phyloP scores from a whole-genome alignment of 2,329 filamentous ascomycete species.

The Fusarium sp. region DNA sequence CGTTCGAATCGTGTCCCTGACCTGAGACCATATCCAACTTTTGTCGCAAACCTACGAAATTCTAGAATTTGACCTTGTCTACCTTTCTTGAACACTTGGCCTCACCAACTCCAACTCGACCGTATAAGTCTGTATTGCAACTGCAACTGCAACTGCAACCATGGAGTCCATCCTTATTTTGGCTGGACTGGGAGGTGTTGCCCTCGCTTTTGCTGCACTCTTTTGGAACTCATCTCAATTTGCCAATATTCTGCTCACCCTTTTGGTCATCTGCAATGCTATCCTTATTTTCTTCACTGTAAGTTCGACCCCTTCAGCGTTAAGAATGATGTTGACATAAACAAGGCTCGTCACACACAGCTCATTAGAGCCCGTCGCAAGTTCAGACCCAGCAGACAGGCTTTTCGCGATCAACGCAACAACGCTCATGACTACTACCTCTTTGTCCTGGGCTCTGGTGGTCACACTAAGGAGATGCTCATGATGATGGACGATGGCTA shows the following conservation, averaged over 20 bases:
- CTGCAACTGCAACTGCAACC: neutral
- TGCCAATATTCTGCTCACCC: conserved; percentile 15
- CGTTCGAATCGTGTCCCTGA: neutral
- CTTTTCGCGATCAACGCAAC: neutral
- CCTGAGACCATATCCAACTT: neutral
- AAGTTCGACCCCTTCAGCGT: neutral
- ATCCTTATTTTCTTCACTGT: conserved; percentile 49
- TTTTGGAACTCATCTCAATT: conserved; percentile 6
- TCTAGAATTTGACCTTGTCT: neutral
- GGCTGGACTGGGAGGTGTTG: neutral
- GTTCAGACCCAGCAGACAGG: conserved; percentile 30
- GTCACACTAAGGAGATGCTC: conserved; percentile 95
- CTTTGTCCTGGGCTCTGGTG: conserved; percentile 89
- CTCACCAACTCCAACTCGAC: conserved; percentile 1
- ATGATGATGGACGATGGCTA: conserved; percentile 76
- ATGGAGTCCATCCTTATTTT: conserved; percentile 13
- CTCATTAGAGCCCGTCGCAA: conserved; percentile 38
- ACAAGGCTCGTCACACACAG: conserved; percentile 49
- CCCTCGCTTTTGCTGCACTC: neutral
- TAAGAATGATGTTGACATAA: neutral
- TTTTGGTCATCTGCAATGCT: conserved; percentile 34
- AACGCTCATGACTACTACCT: conserved; percentile 66
- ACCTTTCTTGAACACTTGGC: conserved; percentile 33
- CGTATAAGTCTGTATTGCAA: neutral
- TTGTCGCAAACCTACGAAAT: neutral